Conservation (phyloP, 2,329 filamentous ascomycete species). For the Fusarium sp. region DNA sequence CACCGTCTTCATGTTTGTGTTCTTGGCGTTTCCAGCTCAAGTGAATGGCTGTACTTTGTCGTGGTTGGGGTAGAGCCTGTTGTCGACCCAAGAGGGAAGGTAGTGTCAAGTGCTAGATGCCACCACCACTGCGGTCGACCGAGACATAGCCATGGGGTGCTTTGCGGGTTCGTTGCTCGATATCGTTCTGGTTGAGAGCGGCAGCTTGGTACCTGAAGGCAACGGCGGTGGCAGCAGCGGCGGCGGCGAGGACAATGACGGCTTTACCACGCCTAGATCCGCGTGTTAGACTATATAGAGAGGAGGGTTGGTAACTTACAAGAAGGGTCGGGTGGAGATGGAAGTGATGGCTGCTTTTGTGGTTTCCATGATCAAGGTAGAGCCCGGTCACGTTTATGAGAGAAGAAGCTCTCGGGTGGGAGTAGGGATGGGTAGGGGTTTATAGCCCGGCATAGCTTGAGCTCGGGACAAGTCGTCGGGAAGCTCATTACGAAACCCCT, state of each 20-base stretch:
- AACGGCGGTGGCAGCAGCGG: constrained; percentile 44
- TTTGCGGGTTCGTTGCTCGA: constrained; percentile 53
- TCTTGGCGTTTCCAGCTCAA: background rate
- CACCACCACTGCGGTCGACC: constrained; percentile 64
- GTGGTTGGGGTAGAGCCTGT: background rate
- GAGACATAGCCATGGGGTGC: constrained; percentile 59
- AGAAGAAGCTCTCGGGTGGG: background rate
- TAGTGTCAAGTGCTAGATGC: constrained; percentile 46
- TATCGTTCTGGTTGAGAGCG: constrained; percentile 56
- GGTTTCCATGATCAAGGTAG: constrained; percentile 1
- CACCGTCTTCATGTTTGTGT: background rate
- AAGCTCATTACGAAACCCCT: background rate
- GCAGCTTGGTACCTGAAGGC: constrained; percentile 52
- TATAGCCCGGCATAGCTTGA: constrained; percentile 4
- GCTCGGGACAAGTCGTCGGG: background rate
- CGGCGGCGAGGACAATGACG: constrained; percentile 50
- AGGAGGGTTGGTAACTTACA: constrained; percentile 20
- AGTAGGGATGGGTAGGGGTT: constrained; percentile 14
- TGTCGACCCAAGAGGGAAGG: background rate
- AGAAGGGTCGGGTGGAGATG: constrained; percentile 34
- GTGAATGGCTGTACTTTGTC: background rate
- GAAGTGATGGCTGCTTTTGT: constrained; percentile 20
- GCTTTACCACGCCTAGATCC: constrained; percentile 53
- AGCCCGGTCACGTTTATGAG: background rate
- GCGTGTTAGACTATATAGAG: background rate